phyloP scores from a whole-genome alignment of 169 alveolate genomes.

The Cryptosporidium parvum region DNA sequence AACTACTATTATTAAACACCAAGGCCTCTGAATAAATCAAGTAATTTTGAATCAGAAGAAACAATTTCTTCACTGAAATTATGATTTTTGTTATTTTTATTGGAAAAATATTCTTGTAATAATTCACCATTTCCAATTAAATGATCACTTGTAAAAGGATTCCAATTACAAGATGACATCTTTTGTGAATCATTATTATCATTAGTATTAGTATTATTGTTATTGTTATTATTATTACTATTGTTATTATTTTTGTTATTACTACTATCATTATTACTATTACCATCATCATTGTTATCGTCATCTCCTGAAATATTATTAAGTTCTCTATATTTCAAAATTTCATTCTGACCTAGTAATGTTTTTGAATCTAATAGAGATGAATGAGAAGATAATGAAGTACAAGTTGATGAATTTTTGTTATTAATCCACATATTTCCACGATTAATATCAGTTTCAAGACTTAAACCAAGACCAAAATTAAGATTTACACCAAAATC shows the following conservation, averaged over 20 bases:
- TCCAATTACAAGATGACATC: constrained; percentile 3
- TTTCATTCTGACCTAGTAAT: not conserved
- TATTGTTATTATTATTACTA: not conserved
- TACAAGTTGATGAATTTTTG: not conserved
- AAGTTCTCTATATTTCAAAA: too few relatives aligned
- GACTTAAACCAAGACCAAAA: not conserved
- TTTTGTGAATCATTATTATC: not conserved
- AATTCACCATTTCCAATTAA: constrained; percentile 3
- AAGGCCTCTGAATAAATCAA: constrained; percentile 42
- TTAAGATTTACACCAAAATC: not conserved
- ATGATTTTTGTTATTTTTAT: not conserved
- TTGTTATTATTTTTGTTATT: too few relatives aligned
- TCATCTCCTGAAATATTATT: not conserved
- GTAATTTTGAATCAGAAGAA: constrained; percentile 32
- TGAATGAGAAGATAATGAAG: not conserved
- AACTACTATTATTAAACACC: constrained; percentile 13
- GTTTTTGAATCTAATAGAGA: not conserved
- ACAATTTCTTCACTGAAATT: constrained; percentile 34
- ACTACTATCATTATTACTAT: not conserved
- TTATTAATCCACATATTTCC: not conserved
- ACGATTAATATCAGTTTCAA: not conserved
- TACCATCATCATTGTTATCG: not conserved
- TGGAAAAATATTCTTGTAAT: not conserved
- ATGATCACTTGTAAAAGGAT: constrained; percentile 11
- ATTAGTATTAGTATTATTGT: not conserved